phyloP scores from a whole-genome alignment of 768 basidiomycete species.

The Neoboletus magnificus region DNA sequence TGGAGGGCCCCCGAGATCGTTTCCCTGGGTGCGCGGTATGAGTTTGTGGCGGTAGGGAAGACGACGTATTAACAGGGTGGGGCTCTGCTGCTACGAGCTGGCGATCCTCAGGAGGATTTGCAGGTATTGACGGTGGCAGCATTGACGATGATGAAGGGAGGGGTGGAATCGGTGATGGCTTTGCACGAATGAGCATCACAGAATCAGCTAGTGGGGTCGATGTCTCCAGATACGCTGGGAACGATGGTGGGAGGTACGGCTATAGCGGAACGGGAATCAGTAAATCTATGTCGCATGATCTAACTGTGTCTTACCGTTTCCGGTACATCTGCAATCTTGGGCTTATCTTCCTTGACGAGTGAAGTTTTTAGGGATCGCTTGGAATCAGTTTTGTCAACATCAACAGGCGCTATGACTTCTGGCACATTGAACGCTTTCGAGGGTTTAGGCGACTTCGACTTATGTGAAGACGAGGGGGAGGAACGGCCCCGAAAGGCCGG shows the following conservation, averaged over 20 bases:
- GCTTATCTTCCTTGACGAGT: slow-evolving; percentile 4
- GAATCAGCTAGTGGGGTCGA: slow-evolving; percentile 46
- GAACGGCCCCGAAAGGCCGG: slow-evolving; percentile 3
- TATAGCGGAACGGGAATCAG: slow-evolving; percentile 21
- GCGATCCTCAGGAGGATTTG: slow-evolving; percentile 17
- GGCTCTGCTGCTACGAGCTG: slow-evolving; percentile 4
- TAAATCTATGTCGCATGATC: slow-evolving; percentile 1
- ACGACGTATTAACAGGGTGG: slow-evolving; percentile 9
- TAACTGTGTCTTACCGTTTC: slow-evolving; percentile 34
- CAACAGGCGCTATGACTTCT: neutral
- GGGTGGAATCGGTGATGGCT: slow-evolving; percentile 42
- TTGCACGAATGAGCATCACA: slow-evolving; percentile 30
- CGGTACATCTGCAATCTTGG: slow-evolving; percentile 34
- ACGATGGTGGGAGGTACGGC: slow-evolving; percentile 56
- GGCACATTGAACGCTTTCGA: neutral
- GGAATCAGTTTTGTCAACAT: slow-evolving; percentile 1
- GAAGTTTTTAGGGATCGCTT: slow-evolving; percentile 1
- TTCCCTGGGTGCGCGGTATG: slow-evolving; percentile 22
- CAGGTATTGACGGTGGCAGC: slow-evolving; percentile 23
- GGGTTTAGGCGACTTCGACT: slow-evolving; percentile 13
- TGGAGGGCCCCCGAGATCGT: slow-evolving; percentile 27
- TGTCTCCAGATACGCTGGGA: slow-evolving; percentile 48
- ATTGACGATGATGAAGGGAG: slow-evolving; percentile 23
- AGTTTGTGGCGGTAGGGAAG: slow-evolving; percentile 15
- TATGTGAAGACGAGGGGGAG: slow-evolving; percentile 7